phyloP scores from a whole-genome alignment of 2,329 filamentous ascomycete species.

The Fusarium sp. region DNA sequence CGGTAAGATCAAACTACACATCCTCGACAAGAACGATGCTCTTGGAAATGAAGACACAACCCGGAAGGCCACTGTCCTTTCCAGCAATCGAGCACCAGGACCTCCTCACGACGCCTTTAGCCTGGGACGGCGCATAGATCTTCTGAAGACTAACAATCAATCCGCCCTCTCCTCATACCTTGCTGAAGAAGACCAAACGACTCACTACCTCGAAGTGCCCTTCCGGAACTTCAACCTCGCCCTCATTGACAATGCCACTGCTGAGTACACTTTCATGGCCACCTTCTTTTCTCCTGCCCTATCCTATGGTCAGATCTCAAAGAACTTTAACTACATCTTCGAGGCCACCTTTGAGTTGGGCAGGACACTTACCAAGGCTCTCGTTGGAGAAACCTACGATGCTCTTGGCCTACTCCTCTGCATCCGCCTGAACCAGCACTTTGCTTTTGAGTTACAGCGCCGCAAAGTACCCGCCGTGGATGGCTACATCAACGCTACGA shows the following conservation, averaged over 20 bases:
- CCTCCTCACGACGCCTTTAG: slow-evolving; percentile 88
- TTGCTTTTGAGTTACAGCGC: slow-evolving; percentile 93
- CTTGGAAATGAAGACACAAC: slow-evolving; percentile 82
- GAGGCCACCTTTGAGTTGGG: slow-evolving; percentile 90
- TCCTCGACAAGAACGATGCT: slow-evolving; percentile 84
- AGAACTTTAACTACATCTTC: slow-evolving; percentile 89
- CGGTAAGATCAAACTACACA: slow-evolving; percentile 85
- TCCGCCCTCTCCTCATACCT: slow-evolving; percentile 87
- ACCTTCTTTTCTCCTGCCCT: slow-evolving; percentile 87
- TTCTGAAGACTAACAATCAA: slow-evolving; percentile 79
- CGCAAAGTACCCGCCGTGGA: slow-evolving; percentile 91
- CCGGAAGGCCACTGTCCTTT: slow-evolving; percentile 72
- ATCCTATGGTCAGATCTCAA: slow-evolving; percentile 81
- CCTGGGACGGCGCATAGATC: slow-evolving; percentile 85
- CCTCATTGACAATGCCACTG: slow-evolving; percentile 90
- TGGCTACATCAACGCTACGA: slow-evolving; percentile 91
- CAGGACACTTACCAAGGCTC: slow-evolving; percentile 78
- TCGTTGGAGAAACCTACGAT: slow-evolving; percentile 83
- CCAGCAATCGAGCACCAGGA: slow-evolving; percentile 60
- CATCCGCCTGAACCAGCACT: slow-evolving; percentile 91
- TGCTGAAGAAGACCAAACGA: slow-evolving; percentile 87
- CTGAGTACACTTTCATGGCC: slow-evolving; percentile 94
- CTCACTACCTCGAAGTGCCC: slow-evolving; percentile 88
- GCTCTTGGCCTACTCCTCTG: slow-evolving; percentile 89
- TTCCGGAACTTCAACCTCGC: slow-evolving; percentile 97